Conservation (phyloP, 345 rosid genomes). For the Mercurialis annua region DNA sequence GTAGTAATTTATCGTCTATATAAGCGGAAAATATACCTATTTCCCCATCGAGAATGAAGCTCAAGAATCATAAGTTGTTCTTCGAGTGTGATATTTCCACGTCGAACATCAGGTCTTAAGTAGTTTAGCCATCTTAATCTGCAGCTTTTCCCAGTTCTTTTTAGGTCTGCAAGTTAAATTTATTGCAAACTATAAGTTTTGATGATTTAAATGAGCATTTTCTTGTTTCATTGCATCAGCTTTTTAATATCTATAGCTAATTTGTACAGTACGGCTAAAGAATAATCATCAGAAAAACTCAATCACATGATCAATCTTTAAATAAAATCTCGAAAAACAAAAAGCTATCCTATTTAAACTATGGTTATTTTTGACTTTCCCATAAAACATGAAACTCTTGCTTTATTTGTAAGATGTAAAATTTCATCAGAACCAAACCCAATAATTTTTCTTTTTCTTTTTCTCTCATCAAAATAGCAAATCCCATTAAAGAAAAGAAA, state of each 20-base stretch:
- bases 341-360: too few species aligned
- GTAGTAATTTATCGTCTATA: too few species aligned
- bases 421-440: neutral
- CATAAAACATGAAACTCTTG: too few species aligned
- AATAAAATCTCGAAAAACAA: too few species aligned
- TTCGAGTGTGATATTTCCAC: slow-evolving; percentile 36
- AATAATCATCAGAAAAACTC: neutral
- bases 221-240: slow-evolving; percentile 11
- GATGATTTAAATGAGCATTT: slow-evolving; percentile 25
- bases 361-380: too few species aligned
- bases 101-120: slow-evolving; percentile 36
- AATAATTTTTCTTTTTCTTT: neutral
- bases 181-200: slow-evolving; percentile 12
- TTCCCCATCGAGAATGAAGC: slow-evolving; percentile 37
- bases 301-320: neutral
- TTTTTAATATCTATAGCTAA: neutral
- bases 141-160: slow-evolving; percentile 37
- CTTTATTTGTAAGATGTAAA: too few species aligned
- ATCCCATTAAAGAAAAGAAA: slow-evolving; percentile 21
- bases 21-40: slow-evolving; percentile 27
- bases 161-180: slow-evolving; percentile 37
- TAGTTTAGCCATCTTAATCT: slow-evolving; percentile 38
- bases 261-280: neutral
- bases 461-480: neutral
- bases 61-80: slow-evolving; percentile 39